These are phyloP conservation scores for Datura wrightii DNA, from an alignment of 257 asterid species.

Conservation along the genomic window DNA sequence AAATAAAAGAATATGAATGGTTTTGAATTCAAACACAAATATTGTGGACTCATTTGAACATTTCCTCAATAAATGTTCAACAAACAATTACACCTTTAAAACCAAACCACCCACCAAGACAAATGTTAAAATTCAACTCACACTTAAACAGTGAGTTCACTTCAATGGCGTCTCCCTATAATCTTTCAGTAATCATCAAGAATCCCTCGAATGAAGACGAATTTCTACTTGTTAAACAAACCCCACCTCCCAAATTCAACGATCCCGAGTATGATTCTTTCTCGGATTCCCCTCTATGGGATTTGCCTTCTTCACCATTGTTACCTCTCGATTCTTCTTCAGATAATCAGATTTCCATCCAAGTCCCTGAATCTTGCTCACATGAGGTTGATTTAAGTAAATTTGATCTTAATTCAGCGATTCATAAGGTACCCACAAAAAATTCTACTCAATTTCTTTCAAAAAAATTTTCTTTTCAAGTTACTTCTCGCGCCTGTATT, in stretches of 20 bases:
- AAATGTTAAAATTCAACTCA: neutral
- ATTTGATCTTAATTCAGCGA: constrained; percentile 68
- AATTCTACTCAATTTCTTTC: neutral
- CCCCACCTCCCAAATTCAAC: constrained; percentile 75
- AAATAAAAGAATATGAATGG: too few species aligned
- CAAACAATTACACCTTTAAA: too few species aligned
- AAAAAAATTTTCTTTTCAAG: neutral
- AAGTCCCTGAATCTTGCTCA: constrained; percentile 41
- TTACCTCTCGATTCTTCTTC: constrained; percentile 35
- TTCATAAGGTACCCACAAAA: constrained; percentile 51
- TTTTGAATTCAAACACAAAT: too few species aligned
- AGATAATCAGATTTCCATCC: constrained; percentile 38
- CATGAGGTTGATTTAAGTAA: constrained; percentile 43
- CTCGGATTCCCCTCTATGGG: constrained; percentile 87
- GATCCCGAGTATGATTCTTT: constrained; percentile 80
- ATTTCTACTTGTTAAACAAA: constrained; percentile 66
- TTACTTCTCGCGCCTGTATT: neutral
- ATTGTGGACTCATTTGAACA: too few species aligned
- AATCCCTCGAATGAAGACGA: constrained; percentile 56
- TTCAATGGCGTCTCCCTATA: constrained; percentile 50
- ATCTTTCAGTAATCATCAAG: constrained; percentile 66
- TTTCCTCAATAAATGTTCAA: too few species aligned
- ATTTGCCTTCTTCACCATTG: constrained; percentile 71
- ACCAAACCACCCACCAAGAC: neutral
- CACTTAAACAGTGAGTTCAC: neutral